Base-by-base conservation (phyloP, 2,329 filamentous ascomycete species). In the Fusarium napiforme region DNA sequence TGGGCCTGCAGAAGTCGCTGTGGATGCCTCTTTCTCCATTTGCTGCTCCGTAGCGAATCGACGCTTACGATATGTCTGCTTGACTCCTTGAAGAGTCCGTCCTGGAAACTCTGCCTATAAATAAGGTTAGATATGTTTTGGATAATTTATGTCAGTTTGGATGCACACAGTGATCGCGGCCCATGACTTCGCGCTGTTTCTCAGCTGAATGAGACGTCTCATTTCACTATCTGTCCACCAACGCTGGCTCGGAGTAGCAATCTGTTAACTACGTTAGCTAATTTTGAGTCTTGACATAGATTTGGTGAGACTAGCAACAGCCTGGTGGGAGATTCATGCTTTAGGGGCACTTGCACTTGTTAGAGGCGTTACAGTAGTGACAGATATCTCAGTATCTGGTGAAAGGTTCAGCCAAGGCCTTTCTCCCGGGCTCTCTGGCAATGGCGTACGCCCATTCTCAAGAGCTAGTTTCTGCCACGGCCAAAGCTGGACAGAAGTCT, bases 21-120 rank as follows among this genome's bases (percentile, higher is more conserved):
- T 23, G 23, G 23, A 26, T 1, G 50, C 45, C 30, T 69, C 65
- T 1, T n/a, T 37, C n/a, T 46, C 9, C 59, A 69, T 69, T 28
- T 58, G 34, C 0, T 16, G 15, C 30, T 69, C 67, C 7, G 57
- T 19, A 8, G 50, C 23, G 11, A 69, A 42, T 4, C 67, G 40
- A 6, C 67, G 65, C 23, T 69, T 69, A 11, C 63, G 65, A 10
- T 69, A 69, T 21, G 65, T 37, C 28, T 69, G 65, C 18, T 57
- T 69, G 9, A 64, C 26, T 3, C 65, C 58, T 12, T 64, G 50
- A 6, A 39, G 36, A 21, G 67, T 69, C 3, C 67, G 45, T 5
- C 52, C 11, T 15, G 65, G 52, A 6, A 69, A 69, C 8, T 39
- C 16, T 15, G 21, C 46, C 46, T 55, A 11, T 10, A 15, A 18